Evolutionary conservation across 2,329 filamentous ascomycete species (phyloP).

Genomic region (Biscogniauxia mediterranea): DNA sequence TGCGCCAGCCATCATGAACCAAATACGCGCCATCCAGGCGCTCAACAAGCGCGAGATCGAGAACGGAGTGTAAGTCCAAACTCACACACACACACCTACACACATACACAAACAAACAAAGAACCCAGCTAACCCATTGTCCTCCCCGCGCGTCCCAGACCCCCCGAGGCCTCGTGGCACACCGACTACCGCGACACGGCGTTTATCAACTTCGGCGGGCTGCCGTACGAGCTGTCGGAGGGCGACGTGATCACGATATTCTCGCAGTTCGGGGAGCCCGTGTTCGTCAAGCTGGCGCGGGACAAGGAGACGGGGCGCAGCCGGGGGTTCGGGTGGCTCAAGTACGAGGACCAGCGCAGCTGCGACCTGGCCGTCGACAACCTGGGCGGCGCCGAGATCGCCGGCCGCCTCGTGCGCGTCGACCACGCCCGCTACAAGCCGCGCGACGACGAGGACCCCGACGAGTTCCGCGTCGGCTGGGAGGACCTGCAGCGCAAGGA

Average conservation of each 20-base stretch:
- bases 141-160: conserved; percentile 43
- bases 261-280: conserved; percentile 93
- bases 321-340: conserved; percentile 91
- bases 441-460: conserved; percentile 72
- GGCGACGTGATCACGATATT: conserved; percentile 96
- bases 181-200: conserved; percentile 97
- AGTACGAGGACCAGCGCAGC: conserved; percentile 97
- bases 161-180: conserved; percentile 90
- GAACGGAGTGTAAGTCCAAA: conserved; percentile 67
- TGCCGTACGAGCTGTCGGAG: conserved; percentile 90
- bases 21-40: conserved; percentile 85
- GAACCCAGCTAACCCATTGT: no score
- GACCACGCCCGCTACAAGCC: conserved; percentile 92
- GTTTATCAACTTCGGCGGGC: conserved; percentile 91
- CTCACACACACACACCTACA: no score
- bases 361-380: conserved; percentile 97
- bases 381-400: conserved; percentile 78
- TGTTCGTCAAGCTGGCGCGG: conserved; percentile 85
- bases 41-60: conserved; percentile 95
- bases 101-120: not conserved
- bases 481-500: conserved; percentile 56
- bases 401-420: conserved; percentile 78
- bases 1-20: conserved; percentile 67
- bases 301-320: conserved; percentile 97
- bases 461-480: conserved; percentile 58